Percentiles rank a stretch among this genome's conserved stretches.
Conservation (phyloP, 108 stramenopile genomes). For the Chaetoceros tenuissimus region DNA sequence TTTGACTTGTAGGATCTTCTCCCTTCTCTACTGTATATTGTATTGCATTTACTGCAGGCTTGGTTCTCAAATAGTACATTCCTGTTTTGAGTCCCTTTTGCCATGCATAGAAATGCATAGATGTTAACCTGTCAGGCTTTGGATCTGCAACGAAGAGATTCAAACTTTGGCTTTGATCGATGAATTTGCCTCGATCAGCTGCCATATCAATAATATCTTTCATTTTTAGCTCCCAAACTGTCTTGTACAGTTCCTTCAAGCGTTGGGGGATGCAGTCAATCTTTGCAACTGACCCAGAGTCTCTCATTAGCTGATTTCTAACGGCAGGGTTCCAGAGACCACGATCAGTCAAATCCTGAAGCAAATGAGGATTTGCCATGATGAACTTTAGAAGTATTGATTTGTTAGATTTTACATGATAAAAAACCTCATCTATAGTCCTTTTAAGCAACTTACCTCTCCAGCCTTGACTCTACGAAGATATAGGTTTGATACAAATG, state of each 20-base stretch:
- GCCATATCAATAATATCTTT: conserved; percentile 92
- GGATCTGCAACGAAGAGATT: conserved; percentile 95
- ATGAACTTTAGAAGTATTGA: conserved; percentile 76
- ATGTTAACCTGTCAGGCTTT: conserved; percentile 84
- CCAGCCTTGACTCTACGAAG: conserved; percentile 93
- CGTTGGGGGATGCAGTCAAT: conserved; percentile 67
- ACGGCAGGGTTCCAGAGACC: conserved; percentile 90
- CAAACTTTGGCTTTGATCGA: conserved; percentile 94
- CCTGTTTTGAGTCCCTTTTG: conserved; percentile 93
- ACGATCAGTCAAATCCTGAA: conserved; percentile 88
- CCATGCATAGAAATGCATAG: conserved; percentile 99
- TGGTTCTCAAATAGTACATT: conserved; percentile 94
- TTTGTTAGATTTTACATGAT: no score
- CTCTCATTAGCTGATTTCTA: conserved; percentile 90
- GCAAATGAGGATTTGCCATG: conserved; percentile 92
- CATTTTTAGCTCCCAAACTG: conserved; percentile 98
- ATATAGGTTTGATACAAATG: conserved; percentile 95
- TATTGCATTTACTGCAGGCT: conserved; percentile 95
- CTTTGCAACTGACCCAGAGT: conserved; percentile 84
- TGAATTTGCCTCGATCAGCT: conserved; percentile 92
- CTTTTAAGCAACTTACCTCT: conserved; percentile 37
- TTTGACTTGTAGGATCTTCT: background rate
- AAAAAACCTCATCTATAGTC: no score
- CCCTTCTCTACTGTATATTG: conserved; percentile 94
- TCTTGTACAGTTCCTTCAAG: conserved; percentile 93